Evolutionary conservation across 768 basidiomycete species (phyloP), one percentile per base, ranked within the genome.

Genomic region (Lentinula aciculospora): DNA sequence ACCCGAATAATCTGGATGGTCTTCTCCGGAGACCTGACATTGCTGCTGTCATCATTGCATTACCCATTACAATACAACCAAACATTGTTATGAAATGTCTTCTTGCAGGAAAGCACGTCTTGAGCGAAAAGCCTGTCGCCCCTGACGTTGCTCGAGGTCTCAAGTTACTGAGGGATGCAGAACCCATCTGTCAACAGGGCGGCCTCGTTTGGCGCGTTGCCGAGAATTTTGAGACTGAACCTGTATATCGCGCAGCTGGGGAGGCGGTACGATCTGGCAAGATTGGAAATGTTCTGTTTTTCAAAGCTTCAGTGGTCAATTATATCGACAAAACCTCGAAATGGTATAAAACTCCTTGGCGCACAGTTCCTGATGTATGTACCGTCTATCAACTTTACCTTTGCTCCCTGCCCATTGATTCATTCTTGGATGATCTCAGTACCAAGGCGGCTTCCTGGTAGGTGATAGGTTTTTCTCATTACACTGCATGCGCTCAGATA

Each of bases 51-150:
- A 79, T 92, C 66, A 73, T 94, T 53, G 84, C 81, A 4, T 75
- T 95, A 10, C 92, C 92, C 0, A 94, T 95, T 66, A 79, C 83
- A 0, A 64, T 77, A 3, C 92, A 93, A 68, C 90, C 92, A 2
- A 69, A 72, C 17, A 73, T 94, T 58, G 74, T 95, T 56, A 69
- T 81, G 58, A 81, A 80, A 64, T 80, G 82, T 0, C 72, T 88
- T 36, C 80, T 74, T 0, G 88, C 89, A 2, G 89, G 92, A 27
- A 96, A 95, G 72, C 89, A 94, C 66, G 91, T 95, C 49, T 67
- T 94, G 59, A 88, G 86, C 69, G 93, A 96, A 76, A 95, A 95
- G 66, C 94, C 94, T 5, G 79, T 94, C 13, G 90, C 84, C 3
- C 76, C 84, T 40, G 85, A 88, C 64, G 82, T 93, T 45, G 76